Evolutionary conservation across 2,329 filamentous ascomycete species (phyloP).

Genomic region (Neospermospora avenae): DNA sequence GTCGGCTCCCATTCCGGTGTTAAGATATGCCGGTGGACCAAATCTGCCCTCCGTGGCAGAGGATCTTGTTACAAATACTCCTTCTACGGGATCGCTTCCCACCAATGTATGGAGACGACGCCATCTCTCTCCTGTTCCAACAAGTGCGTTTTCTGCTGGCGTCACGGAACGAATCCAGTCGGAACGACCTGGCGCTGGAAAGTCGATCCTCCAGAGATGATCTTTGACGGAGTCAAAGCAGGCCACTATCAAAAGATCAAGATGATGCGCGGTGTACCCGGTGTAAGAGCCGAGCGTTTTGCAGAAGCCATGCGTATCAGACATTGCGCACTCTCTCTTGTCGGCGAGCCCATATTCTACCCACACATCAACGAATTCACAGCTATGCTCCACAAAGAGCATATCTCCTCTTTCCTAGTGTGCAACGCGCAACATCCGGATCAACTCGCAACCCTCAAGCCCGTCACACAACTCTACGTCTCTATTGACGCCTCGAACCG

Average conservation of each 20-base stretch:
- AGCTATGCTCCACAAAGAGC: conserved; percentile 75
- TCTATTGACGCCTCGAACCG: conserved; percentile 93
- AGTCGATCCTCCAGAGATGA: conserved; percentile 83
- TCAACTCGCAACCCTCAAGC: conserved; percentile 75
- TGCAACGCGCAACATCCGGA: conserved; percentile 97
- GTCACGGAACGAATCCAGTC: conserved; percentile 94
- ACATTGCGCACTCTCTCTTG: conserved; percentile 87
- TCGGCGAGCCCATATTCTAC: conserved; percentile 98
- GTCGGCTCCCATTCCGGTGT: conserved; percentile 94
- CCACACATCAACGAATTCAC: conserved; percentile 95
- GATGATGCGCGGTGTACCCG: conserved; percentile 90
- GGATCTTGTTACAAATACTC: conserved; percentile 98
- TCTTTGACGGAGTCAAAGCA: conserved; percentile 86
- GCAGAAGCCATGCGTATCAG: conserved; percentile 89
- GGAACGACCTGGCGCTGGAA: conserved; percentile 97
- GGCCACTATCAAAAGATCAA: conserved; percentile 98
- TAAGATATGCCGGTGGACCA: conserved; percentile 98
- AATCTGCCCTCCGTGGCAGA: conserved; percentile 87
- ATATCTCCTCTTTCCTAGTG: conserved; percentile 90
- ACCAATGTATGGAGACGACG: conserved; percentile 98
- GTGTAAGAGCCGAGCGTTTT: conserved; percentile 87
- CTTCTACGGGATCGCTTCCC: conserved; percentile 94
- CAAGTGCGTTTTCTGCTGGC: conserved; percentile 99
- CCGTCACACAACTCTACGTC: conserved; percentile 93
- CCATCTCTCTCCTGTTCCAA: conserved; percentile 94